phyloP scores from a whole-genome alignment of 495 filamentous ascomycete species.

The Choiromyces venosus region DNA sequence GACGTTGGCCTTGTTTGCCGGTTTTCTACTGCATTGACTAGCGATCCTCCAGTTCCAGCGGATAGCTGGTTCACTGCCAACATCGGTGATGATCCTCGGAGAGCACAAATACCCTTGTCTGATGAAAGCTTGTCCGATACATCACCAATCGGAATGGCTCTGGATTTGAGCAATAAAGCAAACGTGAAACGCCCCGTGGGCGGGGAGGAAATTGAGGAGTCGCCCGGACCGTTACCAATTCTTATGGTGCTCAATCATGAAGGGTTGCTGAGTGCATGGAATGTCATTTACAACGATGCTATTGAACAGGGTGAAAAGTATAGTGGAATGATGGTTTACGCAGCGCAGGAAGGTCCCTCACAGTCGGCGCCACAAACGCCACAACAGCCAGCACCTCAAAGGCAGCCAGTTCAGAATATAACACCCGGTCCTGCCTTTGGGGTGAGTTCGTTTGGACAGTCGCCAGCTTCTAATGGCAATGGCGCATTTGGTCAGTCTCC shows the following conservation, averaged over 20 bases:
- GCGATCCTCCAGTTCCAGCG: conserved; percentile 57
- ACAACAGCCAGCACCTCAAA: conserved; percentile 34
- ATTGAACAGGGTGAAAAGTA: conserved; percentile 68
- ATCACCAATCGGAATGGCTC: conserved; percentile 67
- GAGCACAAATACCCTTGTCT: conserved; percentile 66
- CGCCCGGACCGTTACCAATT: conserved; percentile 76
- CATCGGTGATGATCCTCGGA: conserved; percentile 67
- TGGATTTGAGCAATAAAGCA: conserved; percentile 78
- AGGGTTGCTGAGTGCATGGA: conserved; percentile 79
- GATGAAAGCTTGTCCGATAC: conserved; percentile 60
- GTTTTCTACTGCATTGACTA: conserved; percentile 53
- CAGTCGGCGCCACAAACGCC: conserved; percentile 32
- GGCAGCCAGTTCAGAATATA: conserved; percentile 9
- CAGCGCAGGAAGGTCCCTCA: conserved; percentile 41
- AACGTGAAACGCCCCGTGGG: conserved; percentile 72
- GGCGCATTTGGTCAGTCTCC: conserved; percentile 40
- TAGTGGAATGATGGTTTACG: conserved; percentile 56
- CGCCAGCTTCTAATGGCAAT: conserved; percentile 18
- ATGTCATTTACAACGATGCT: conserved; percentile 82
- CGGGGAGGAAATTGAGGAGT: conserved; percentile 67
- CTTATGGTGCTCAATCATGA: conserved; percentile 84
- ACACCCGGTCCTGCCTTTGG: conserved; percentile 45
- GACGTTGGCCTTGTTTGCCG: conserved; percentile 74
- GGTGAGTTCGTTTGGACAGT: conserved; percentile 43
- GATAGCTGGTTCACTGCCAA: conserved; percentile 66